Evolutionary conservation across 2,329 filamentous ascomycete species (phyloP), one percentile per base, ranked within the genome.

Genomic region (Verticillium isaacii): DNA sequence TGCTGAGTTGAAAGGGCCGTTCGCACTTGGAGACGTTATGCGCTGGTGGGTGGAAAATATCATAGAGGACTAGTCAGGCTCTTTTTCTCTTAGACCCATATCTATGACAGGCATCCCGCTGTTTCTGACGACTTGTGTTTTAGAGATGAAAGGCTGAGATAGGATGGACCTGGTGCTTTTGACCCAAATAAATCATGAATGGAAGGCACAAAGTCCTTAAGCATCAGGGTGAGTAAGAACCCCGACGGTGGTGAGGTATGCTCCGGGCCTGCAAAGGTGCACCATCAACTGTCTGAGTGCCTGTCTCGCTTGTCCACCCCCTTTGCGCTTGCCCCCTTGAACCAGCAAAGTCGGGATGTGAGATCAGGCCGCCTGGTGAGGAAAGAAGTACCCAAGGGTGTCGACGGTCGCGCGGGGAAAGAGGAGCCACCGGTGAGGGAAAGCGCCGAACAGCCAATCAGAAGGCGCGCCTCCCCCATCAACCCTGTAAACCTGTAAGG

Each of bases 1-100:
- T 78, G 61, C 61, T 68, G 58, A 58, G 60, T 12, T 52, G 19
- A 52, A 25, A 23, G 45, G 45, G 45, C 14, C n/a, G 45, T 52
- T 8, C 19, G 19, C 45, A 19, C n/a, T 41, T 25, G 19, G 1
- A 19, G 45, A 23, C 19, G 5, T 11, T 9, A 52, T 41, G 17
- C 37, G 17, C 15, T 41, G 37, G 37, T 15, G 37, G 14, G 37
- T 4, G 23, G 11, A 52, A 52, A 52, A 52, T 29, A 52, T 19
- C 23, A 11, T 52, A 19, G 23, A 25, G 45, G 23, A 19, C 45
- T 52, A 52, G 45, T 52, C 19, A n/a, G 45, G 12, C 45, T 52
- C 19, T 23, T 52, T 15, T 17, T 52, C 5, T 14, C 45, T 12
- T 52, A 14, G 45, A 52, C 45, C 45, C 45, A 52, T 52, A 23